Conservation (phyloP, 192 early-diverging fungal genomes). For the Helicostylum pulchrum region DNA sequence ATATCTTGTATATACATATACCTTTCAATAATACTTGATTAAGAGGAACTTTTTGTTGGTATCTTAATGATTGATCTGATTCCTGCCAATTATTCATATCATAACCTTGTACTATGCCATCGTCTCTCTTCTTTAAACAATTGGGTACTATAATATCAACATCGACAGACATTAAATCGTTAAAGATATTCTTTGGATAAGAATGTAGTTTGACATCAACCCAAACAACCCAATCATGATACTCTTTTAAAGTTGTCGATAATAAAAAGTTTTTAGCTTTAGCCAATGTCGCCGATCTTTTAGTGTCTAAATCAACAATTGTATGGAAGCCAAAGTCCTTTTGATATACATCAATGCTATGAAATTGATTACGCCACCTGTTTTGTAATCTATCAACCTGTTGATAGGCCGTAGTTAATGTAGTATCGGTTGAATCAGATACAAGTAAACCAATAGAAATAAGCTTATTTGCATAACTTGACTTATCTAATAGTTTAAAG, state of each 20-base stretch:
- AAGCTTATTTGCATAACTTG: conserved; percentile 56
- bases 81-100: conserved; percentile 70
- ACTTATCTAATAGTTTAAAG: conserved; percentile 51
- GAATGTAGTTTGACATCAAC: conserved; percentile 61
- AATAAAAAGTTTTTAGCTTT: conserved; percentile 59
- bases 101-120: conserved; percentile 40
- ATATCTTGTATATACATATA: background rate
- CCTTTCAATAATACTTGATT: conserved; percentile 38
- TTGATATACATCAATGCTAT: conserved; percentile 55
- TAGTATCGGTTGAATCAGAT: conserved; percentile 54
- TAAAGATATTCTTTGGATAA: conserved; percentile 53
- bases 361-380: conserved; percentile 23
- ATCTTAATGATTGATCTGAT: conserved; percentile 46
- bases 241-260: conserved; percentile 49
- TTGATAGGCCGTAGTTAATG: conserved; percentile 40
- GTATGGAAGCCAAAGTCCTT: conserved; percentile 56
- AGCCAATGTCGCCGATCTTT: conserved; percentile 58
- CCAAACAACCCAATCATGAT: conserved; percentile 68
- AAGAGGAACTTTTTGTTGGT: conserved; percentile 20
- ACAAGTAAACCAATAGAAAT: conserved; percentile 67
- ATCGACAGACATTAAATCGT: conserved; percentile 54
- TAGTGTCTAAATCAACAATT: conserved; percentile 45
- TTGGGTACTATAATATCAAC: conserved; percentile 68
- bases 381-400: conserved; percentile 20
- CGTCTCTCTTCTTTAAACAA: conserved; percentile 22